phyloP scores from a whole-genome alignment of 1,284 basidiomycete genomes.

The Leccinum pachyderme region DNA sequence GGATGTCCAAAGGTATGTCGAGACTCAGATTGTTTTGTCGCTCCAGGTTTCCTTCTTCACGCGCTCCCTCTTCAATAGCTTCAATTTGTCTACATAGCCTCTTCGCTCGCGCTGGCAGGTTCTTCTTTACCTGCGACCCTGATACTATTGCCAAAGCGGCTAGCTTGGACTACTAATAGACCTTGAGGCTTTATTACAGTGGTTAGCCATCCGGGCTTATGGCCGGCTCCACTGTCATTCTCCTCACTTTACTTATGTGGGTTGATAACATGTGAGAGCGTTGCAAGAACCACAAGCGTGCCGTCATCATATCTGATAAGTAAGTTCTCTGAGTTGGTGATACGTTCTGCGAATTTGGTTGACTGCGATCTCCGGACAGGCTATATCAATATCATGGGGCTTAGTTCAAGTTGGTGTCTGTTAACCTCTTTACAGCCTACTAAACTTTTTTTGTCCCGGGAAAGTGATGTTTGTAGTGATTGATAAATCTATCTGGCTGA shows the following conservation, averaged over 20 bases:
- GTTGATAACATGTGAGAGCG: neutral
- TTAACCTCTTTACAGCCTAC: neutral
- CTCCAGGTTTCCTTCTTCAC: neutral
- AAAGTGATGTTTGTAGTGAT: neutral
- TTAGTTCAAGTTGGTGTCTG: neutral
- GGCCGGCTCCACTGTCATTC: too few relatives aligned
- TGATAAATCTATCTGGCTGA: neutral
- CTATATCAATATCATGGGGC: neutral
- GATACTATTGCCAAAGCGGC: neutral
- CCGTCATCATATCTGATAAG: neutral
- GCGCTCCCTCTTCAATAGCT: neutral
- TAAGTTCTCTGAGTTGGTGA: neutral
- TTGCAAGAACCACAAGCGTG: neutral
- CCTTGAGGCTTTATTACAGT: too few relatives aligned
- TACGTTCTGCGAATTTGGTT: neutral
- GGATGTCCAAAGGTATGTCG: too few relatives aligned
- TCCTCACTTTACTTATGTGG: neutral
- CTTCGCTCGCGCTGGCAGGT: too few relatives aligned
- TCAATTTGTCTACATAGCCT: neutral
- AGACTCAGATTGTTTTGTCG: too few relatives aligned
- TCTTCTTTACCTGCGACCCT: neutral
- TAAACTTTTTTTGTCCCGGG: neutral
- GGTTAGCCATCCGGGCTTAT: too few relatives aligned
- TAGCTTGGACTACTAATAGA: neutral
- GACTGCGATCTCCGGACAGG: neutral